Evolutionary conservation across 192 early-diverging fungal species (phyloP).

Genomic region (Coemansia sp.): DNA sequence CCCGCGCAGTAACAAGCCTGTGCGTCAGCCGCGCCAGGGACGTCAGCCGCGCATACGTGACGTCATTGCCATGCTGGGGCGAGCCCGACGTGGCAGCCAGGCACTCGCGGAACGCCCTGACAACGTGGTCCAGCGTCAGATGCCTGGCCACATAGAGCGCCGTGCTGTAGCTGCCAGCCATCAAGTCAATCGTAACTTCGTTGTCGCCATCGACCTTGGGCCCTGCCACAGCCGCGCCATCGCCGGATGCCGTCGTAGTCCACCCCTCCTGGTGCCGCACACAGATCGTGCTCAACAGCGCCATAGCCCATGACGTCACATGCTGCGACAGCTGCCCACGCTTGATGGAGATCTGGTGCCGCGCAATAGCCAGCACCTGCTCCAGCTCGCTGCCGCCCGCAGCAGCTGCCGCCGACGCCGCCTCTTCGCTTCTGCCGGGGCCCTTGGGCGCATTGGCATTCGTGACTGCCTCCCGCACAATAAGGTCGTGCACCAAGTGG

Average conservation of each 20-base stretch:
- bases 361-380: conserved; percentile 33
- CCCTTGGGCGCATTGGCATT: conserved; percentile 27
- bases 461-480: conserved; percentile 48
- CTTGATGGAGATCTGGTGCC: conserved; percentile 50
- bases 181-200: conserved; percentile 30
- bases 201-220: neutral
- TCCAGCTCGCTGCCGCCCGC: conserved; percentile 18
- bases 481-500: conserved; percentile 48
- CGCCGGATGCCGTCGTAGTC: conserved; percentile 28
- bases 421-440: conserved; percentile 15
- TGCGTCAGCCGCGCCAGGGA: conserved; percentile 43
- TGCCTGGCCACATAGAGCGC: conserved; percentile 40
- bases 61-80: conserved; percentile 21
- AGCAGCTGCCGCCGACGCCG: neutral
- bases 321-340: conserved; percentile 54
- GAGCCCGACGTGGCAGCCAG: conserved; percentile 28
- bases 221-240: neutral
- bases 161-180: conserved; percentile 33
- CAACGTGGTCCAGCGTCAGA: conserved; percentile 45
- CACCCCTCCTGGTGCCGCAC: conserved; percentile 44
- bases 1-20: conserved; percentile 47
- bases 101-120: conserved; percentile 53
- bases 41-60: conserved; percentile 47
- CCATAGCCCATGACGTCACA: conserved; percentile 67
- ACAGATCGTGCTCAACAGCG: conserved; percentile 58